Evolutionary conservation across 192 early-diverging fungal genomes (phyloP).

Genomic region (Podila verticillata): DNA sequence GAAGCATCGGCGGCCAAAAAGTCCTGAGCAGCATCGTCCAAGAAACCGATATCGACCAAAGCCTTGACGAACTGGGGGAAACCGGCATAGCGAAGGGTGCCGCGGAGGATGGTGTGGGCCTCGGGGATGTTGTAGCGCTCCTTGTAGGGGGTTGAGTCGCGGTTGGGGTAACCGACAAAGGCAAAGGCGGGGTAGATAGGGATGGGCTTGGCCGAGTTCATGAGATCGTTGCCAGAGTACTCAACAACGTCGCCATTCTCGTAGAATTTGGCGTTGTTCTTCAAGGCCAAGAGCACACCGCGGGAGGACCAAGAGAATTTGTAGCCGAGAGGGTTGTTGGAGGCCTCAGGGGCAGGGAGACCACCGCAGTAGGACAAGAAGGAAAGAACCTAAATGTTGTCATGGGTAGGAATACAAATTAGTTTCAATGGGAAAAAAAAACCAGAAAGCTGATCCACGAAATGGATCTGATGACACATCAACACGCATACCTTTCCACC

Average conservation of each 20-base stretch:
- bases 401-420: neutral
- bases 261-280: conserved; percentile 93
- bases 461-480: neutral
- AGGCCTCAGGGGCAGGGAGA: conserved; percentile 95
- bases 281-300: conserved; percentile 95
- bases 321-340: conserved; percentile 99
- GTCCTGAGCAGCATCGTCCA: conserved; percentile 76
- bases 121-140: conserved; percentile 96
- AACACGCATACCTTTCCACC: conserved; percentile 75
- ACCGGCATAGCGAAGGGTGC: conserved; percentile 95
- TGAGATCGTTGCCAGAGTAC: conserved; percentile 84
- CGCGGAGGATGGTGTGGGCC: conserved; percentile 91
- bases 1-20: conserved; percentile 65
- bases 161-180: conserved; percentile 96
- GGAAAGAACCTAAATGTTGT: conserved; percentile 63
- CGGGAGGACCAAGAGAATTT: conserved; percentile 99
- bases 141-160: conserved; percentile 95
- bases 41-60: conserved; percentile 91
- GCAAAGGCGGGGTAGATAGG: conserved; percentile 95
- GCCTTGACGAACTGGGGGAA: conserved; percentile 98
- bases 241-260: conserved; percentile 89
- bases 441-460: too few relatives aligned
- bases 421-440: too few relatives aligned
- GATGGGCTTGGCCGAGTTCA: conserved; percentile 91
- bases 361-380: conserved; percentile 99